Evolutionary conservation across 2,329 filamentous ascomycete species (phyloP), one percentile per base, ranked within the genome.

Genomic region (Ophiostoma tasmaniense): DNA sequence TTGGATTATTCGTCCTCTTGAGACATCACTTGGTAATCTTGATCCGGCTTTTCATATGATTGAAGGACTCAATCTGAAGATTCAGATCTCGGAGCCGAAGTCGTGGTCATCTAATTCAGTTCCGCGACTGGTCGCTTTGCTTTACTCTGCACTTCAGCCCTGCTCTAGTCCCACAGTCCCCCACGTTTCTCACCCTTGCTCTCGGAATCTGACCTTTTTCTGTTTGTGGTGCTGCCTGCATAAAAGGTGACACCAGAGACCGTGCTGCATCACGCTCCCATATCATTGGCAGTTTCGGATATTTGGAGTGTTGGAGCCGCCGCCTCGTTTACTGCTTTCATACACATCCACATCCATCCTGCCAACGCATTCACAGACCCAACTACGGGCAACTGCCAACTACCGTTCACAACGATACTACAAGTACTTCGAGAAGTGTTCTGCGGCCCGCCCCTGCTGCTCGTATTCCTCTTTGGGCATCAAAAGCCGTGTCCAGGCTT

Each of bases 381-480:
- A 45, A 55, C 52, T 4, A 28, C 55, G 2, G 5, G 20, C 22
- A 6, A 33, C 14, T 14, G 8, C 8, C 28, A 10, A n/a, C 14
- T 33, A 20, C 30, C 28, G 30, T 62, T 20, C 28, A n/a, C 28
- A 17, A 14, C 28, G 13, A 28, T 22, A 14, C 52, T 33, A 14
- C 61, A 14, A n/a, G n/a, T n/a, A n/a, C n/a, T n/a, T 35, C 5
- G 33, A 33, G 33, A 2, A 14, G n/a, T 13, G 22, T 37, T 39
- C 35, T 2, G 6, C 64, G 64, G 64, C 64, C 42, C 65, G 45
- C 17, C n/a, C 65, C 42, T 45, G 37, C 37, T 45, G 20, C 50
- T 67, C 66, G 66, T 67, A 59, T 67, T 35, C 66, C 50, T 35
- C 11, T 39, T 67, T 67, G 17, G 66, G 66, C 7, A 59, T 5